Evolutionary conservation across 257 asterid species (phyloP), one percentile per base, ranked within the genome.

Genomic region (Verbascum thapsus): DNA sequence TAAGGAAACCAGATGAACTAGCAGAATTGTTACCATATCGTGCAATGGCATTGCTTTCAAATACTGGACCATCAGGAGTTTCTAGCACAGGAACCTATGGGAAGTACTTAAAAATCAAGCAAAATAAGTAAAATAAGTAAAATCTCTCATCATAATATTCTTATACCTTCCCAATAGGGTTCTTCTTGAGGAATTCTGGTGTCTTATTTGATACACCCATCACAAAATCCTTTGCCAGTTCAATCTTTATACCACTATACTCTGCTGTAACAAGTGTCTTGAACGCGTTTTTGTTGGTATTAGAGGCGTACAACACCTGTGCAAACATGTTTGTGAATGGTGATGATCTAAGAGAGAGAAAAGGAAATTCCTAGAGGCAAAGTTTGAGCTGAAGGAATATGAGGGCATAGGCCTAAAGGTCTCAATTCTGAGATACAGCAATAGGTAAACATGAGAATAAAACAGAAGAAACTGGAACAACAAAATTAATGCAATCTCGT

Each of bases 31-130:
- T 53, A 89, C 94, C 95, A 73, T 89, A 89, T 20, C 95, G 91
- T 1, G 97, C 95, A 75, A 89, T 89, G 10, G 96, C 96, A 58
- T 86, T 89, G 76, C 94, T 89, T 76, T 89, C 95, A 37, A 86
- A 89, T 16, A 86, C 40, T 2, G 95, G 66, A 11, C 96, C 95
- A 38, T 89, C 96, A 22, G 95, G 88, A 8, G 95, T 89, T 84
- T 89, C 85, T 51, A 88, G 94, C 67, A 86, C 95, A 45, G 96
- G 95, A 63, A 86, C 79, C 96, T 88, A 64, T 18, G 69, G 19
- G 32, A 39, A 18, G 40, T 42, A 42, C 35, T 10, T 6, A 42
- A 57, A 58, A 13, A 30, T 58, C 57, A 67, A 39, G 12, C 0
- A 22, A n/a, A n/a, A n/a, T n/a, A n/a, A n/a, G n/a, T 48, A 44